Conservation (phyloP, 164 flowering plant species). For the Chimonanthus salicifolius region DNA sequence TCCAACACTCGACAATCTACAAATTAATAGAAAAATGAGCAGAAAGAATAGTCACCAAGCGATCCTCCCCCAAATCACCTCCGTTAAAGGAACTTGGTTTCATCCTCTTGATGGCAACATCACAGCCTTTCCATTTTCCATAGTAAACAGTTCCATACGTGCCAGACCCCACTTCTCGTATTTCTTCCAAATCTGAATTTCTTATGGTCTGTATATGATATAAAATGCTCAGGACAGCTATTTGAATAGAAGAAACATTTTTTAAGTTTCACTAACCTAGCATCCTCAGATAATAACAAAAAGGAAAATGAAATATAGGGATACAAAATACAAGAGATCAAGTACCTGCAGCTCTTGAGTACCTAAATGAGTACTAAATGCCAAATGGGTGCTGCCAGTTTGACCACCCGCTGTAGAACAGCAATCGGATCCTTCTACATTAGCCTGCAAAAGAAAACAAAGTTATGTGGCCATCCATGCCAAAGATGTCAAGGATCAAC, state of each 20-base stretch:
- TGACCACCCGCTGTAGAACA: conserved; percentile 15
- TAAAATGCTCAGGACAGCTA: neutral
- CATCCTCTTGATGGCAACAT: conserved; percentile 38
- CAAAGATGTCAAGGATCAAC: neutral
- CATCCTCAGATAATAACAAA: neutral
- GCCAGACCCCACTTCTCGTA: conserved; percentile 34
- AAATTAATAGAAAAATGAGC: neutral
- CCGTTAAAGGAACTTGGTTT: conserved; percentile 32
- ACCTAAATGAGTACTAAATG: conserved; percentile 17
- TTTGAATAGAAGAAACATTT: neutral
- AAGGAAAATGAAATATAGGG: neutral
- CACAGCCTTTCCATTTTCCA: conserved; percentile 48
- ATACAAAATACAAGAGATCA: neutral
- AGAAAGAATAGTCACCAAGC: conserved; percentile 26
- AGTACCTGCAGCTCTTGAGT: conserved; percentile 29
- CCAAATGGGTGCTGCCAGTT: conserved; percentile 9
- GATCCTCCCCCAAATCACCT: conserved; percentile 19
- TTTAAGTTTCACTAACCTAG: no score
- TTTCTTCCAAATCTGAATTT: conserved; percentile 32
- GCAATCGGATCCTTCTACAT: neutral
- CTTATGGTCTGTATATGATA: conserved; percentile 23
- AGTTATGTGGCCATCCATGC: neutral
- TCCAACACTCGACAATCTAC: neutral
- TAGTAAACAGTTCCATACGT: conserved; percentile 37
- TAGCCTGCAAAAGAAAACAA: conserved; percentile 13